Conservation (phyloP, 805 yeast genomes). For the Wickerhamomyces kurtzmanii region DNA sequence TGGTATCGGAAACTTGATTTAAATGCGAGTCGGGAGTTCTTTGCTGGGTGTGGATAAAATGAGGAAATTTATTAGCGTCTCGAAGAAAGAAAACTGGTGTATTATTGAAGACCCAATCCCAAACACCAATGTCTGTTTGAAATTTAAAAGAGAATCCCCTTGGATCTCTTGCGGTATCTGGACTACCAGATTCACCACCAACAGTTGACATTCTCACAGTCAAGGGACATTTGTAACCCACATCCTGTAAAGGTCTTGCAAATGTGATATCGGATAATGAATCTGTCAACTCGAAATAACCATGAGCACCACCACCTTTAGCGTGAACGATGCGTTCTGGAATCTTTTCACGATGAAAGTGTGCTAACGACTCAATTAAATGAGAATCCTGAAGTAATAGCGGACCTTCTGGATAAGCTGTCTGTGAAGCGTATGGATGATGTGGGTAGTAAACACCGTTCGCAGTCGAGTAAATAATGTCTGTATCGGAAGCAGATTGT, state of each 20-base stretch:
- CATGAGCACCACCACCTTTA: constrained; percentile 56
- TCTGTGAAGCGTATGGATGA: constrained; percentile 45
- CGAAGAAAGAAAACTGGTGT: constrained; percentile 61
- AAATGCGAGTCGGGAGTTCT: constrained; percentile 46
- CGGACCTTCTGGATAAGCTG: constrained; percentile 49
- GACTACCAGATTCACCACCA: constrained; percentile 59
- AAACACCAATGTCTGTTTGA: constrained; percentile 58
- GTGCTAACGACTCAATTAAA: constrained; percentile 44
- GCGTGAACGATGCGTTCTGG: constrained; percentile 66
- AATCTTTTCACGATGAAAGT: constrained; percentile 48
- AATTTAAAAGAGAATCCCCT: constrained; percentile 60
- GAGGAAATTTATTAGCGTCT: constrained; percentile 56
- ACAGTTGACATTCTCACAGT: constrained; percentile 51
- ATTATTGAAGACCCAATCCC: constrained; percentile 68
- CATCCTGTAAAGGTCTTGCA: constrained; percentile 30
- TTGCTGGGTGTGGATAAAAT: constrained; percentile 62
- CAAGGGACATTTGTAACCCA: constrained; percentile 31
- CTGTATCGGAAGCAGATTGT: too few relatives aligned
- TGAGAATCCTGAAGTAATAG: constrained; percentile 49
- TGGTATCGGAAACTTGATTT: constrained; percentile 34
- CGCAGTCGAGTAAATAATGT: constrained; percentile 31
- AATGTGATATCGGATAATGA: constrained; percentile 40
- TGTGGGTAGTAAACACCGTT: constrained; percentile 44
- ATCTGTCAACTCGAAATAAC: constrained; percentile 50
- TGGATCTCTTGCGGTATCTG: constrained; percentile 62